phyloP scores from a whole-genome alignment of 352 stramenopile genomes.

The Globisporangium heterothallicum region DNA sequence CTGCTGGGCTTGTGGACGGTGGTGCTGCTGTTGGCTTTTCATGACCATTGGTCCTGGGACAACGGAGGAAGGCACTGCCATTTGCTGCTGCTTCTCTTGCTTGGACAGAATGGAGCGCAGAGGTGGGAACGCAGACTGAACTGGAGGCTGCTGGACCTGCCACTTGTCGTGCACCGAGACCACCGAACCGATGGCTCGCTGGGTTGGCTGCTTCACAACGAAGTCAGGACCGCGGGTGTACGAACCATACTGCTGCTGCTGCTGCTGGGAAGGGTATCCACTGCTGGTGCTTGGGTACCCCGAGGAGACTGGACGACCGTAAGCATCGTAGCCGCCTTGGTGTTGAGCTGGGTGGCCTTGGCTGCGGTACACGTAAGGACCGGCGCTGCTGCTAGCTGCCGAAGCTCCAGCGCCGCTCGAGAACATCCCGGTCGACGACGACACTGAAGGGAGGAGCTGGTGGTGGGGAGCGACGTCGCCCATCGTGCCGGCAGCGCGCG shows the following conservation, averaged over 20 bases:
- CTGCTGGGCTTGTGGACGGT: background rate
- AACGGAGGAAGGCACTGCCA: background rate
- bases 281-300: background rate
- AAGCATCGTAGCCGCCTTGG: slow-evolving; percentile 11
- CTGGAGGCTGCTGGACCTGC: slow-evolving; percentile 10
- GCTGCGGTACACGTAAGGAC: slow-evolving; percentile 8
- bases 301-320: slow-evolving; percentile 5
- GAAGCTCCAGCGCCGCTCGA: background rate
- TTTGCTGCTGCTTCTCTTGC: slow-evolving; percentile 8
- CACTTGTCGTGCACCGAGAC: slow-evolving; percentile 13
- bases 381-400: background rate
- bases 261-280: slow-evolving; percentile 1
- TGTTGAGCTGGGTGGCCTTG: background rate
- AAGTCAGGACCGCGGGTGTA: slow-evolving; percentile 1
- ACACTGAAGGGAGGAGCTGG: slow-evolving; percentile 12
- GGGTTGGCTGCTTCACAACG: background rate
- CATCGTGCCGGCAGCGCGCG: slow-evolving; percentile 8
- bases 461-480: slow-evolving; percentile 6
- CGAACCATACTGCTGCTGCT: background rate
- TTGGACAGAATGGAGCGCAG: slow-evolving; percentile 16
- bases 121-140: slow-evolving; percentile 8
- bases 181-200: slow-evolving; percentile 7
- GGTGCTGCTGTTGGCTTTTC: slow-evolving; percentile 9
- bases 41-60: slow-evolving; percentile 20
- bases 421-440: background rate